Percentiles rank a stretch among this genome's conserved stretches.
phyloP scores from a whole-genome alignment of 129 eudicot genomes.

The Chrysanthemum seticuspe region DNA sequence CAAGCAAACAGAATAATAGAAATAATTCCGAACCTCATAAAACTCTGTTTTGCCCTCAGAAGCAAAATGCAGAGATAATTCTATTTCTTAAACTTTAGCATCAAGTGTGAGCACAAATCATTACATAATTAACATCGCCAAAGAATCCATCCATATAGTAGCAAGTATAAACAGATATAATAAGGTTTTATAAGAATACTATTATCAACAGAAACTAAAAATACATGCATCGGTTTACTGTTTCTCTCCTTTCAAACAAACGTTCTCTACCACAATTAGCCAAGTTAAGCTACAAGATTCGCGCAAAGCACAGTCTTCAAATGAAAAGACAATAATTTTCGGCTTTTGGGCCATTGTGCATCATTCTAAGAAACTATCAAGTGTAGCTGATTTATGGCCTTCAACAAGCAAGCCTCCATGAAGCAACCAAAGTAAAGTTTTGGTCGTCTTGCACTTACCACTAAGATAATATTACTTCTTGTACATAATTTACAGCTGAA shows the following conservation, averaged over 20 bases:
- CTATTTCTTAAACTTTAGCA: no score
- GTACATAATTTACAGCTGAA: not conserved
- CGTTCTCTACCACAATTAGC: no score
- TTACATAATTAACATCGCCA: not conserved
- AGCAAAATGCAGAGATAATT: conserved; percentile 50
- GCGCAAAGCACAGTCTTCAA: not conserved
- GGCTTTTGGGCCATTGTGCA: not conserved
- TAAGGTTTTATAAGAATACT: not conserved
- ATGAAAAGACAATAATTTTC: not conserved
- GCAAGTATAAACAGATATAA: not conserved
- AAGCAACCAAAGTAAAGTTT: no score
- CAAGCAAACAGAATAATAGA: conserved; percentile 15
- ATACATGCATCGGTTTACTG: no score
- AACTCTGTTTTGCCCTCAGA: conserved; percentile 78
- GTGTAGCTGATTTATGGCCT: not conserved
- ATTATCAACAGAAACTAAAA: no score
- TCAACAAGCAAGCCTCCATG: not conserved
- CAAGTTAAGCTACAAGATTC: not conserved
- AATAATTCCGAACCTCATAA: conserved; percentile 67
- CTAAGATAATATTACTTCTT: not conserved
- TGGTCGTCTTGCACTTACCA: not conserved
- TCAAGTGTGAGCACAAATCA: not conserved
- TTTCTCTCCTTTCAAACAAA: no score
- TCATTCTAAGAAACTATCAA: not conserved
- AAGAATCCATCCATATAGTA: not conserved